phyloP scores from a whole-genome alignment of 768 basidiomycete species.

The Russula compacta region DNA sequence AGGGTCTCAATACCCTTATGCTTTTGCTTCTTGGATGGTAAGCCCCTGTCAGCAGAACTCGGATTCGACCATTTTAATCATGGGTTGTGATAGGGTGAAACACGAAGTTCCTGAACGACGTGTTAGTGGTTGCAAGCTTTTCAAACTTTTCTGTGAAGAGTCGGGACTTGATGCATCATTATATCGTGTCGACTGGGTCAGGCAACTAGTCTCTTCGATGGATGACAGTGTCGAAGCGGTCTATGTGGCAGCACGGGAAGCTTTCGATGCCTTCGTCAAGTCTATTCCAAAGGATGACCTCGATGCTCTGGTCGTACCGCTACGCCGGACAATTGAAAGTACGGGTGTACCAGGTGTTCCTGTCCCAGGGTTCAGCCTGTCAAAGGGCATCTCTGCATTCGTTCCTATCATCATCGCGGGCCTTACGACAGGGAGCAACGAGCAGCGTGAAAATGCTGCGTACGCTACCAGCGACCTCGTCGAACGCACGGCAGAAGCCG shows the following conservation, averaged over 20 bases:
- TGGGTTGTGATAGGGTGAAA: constrained; percentile 54
- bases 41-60: constrained; percentile 21
- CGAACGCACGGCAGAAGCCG: constrained; percentile 69
- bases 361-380: constrained; percentile 80
- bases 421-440: constrained; percentile 89
- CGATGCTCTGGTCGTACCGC: constrained; percentile 81
- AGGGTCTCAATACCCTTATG: constrained; percentile 88
- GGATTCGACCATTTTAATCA: neutral
- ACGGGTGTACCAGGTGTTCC: constrained; percentile 66
- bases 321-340: constrained; percentile 80
- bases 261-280: constrained; percentile 84
- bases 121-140: constrained; percentile 68
- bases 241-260: constrained; percentile 72
- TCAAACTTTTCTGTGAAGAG: constrained; percentile 75
- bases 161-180: constrained; percentile 73
- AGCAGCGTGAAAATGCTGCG: constrained; percentile 90
- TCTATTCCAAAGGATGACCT: constrained; percentile 87
- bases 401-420: constrained; percentile 88
- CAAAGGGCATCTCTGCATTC: constrained; percentile 74
- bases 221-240: constrained; percentile 72
- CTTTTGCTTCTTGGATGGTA: constrained; percentile 83
- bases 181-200: constrained; percentile 91
- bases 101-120: constrained; percentile 60
- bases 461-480: constrained; percentile 96
- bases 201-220: constrained; percentile 73